Conservation (phyloP, 352 stramenopile genomes). For the Thalassiosira delicatula region DNA sequence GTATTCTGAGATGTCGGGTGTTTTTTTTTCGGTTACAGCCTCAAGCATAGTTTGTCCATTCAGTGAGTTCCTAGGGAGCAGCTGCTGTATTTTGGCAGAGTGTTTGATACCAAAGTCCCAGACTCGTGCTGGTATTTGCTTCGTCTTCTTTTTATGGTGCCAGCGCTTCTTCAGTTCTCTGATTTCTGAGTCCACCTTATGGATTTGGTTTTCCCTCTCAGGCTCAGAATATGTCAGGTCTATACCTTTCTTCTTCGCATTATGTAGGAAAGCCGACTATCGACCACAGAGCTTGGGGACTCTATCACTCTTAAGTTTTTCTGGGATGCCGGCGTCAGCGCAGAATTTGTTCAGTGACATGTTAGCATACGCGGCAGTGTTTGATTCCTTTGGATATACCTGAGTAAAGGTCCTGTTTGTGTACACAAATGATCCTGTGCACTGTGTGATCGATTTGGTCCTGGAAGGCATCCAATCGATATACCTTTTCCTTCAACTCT, state of each 20-base stretch:
- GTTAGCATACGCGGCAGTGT: not conserved
- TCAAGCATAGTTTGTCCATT: slow-evolving; percentile 21
- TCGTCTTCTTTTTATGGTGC: too few species aligned
- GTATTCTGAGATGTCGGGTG: slow-evolving; percentile 61
- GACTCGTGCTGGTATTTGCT: slow-evolving; percentile 24
- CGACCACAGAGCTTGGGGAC: not conserved
- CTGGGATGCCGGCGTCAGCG: not conserved
- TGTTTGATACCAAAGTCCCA: slow-evolving; percentile 44
- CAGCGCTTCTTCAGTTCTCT: slow-evolving; percentile 35
- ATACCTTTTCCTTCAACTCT: slow-evolving; percentile 14
- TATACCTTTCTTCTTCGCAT: not conserved
- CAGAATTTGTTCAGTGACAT: not conserved
- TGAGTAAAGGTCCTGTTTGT: slow-evolving; percentile 24
- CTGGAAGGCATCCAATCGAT: slow-evolving; percentile 23
- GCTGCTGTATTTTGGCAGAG: slow-evolving; percentile 13
- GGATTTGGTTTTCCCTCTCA: not conserved
- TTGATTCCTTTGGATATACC: not conserved
- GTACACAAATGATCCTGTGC: slow-evolving; percentile 15
- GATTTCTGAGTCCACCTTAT: slow-evolving; percentile 31
- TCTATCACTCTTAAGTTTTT: not conserved
- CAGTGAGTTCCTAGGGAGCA: not conserved
- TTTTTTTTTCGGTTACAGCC: slow-evolving; percentile 50
- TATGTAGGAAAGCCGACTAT: not conserved
- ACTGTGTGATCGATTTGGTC: slow-evolving; percentile 10
- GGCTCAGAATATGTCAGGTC: not conserved